Conservation (phyloP, 2,329 filamentous ascomycete species). For the Phyllosticta paracitricarpa region DNA sequence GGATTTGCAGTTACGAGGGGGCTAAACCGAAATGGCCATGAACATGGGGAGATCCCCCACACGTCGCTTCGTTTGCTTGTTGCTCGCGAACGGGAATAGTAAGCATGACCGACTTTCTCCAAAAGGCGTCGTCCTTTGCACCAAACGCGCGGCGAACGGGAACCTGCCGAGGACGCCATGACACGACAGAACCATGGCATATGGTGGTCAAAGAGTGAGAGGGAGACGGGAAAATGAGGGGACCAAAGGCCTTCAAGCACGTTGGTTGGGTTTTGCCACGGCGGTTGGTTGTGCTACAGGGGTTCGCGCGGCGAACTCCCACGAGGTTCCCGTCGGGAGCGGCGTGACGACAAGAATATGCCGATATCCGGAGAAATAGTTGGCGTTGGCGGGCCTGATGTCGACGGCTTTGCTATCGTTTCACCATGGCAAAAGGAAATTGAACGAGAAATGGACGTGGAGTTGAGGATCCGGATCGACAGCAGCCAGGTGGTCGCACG, state of each 20-base stretch:
- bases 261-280: not conserved
- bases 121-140: not conserved
- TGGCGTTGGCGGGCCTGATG: not conserved
- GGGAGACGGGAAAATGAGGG: not conserved
- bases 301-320: not conserved
- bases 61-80: not conserved
- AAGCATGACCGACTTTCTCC: not conserved
- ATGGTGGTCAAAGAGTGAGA: too few relatives aligned
- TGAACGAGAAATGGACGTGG: not conserved
- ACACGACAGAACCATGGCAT: not conserved
- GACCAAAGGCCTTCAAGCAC: not conserved
- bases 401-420: not conserved
- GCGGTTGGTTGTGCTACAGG: not conserved
- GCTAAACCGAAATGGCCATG: not conserved
- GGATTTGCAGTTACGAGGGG: not conserved
- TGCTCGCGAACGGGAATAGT: not conserved
- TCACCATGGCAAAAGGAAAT: conserved; percentile 3
- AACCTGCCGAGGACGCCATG: not conserved
- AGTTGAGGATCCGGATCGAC: not conserved
- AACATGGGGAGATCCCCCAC: not conserved
- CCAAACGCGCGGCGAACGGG: not conserved
- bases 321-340: not conserved
- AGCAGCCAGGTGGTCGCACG: not conserved
- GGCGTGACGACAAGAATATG: not conserved
- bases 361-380: not conserved